phyloP scores from a whole-genome alignment of 371 early-diverging fungal species.

The Smittium mucronatum region DNA sequence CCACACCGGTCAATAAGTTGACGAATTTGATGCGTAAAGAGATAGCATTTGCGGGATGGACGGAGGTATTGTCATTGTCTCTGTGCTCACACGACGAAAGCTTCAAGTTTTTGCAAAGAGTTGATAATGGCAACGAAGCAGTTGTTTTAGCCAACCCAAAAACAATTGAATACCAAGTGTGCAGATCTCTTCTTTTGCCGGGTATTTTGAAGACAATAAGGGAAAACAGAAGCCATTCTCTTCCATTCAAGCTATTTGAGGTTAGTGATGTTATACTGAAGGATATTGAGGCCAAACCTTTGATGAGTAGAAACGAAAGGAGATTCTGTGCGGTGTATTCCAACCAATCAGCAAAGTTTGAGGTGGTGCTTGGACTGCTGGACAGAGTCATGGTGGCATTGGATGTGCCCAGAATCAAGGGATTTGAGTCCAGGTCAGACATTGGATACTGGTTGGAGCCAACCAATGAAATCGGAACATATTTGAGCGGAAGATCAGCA shows the following conservation, averaged over 20 bases:
- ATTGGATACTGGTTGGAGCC: slow-evolving; percentile 74
- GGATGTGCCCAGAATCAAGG: slow-evolving; percentile 34
- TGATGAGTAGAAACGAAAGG: slow-evolving; percentile 79
- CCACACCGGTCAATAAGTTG: slow-evolving; percentile 90
- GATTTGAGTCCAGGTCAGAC: slow-evolving; percentile 29
- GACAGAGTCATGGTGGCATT: slow-evolving; percentile 84
- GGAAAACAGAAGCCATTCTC: slow-evolving; percentile 78
- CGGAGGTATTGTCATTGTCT: slow-evolving; percentile 91
- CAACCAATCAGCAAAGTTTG: slow-evolving; percentile 74
- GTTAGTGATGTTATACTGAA: slow-evolving; percentile 91
- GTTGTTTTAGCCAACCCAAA: slow-evolving; percentile 92
- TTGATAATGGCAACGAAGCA: slow-evolving; percentile 62
- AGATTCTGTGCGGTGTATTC: slow-evolving; percentile 80
- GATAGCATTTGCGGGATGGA: slow-evolving; percentile 86
- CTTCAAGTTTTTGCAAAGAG: slow-evolving; percentile 71
- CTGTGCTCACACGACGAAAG: slow-evolving; percentile 97
- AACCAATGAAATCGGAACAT: slow-evolving; percentile 38
- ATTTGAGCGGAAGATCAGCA: slow-evolving; percentile 86
- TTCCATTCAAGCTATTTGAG: slow-evolving; percentile 96
- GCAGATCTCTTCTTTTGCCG: slow-evolving; percentile 87
- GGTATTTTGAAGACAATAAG: slow-evolving; percentile 93
- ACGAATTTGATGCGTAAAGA: slow-evolving; percentile 81
- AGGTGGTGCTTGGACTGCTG: slow-evolving; percentile 85
- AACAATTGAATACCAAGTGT: slow-evolving; percentile 90
- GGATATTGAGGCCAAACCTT: slow-evolving; percentile 59